Conservation (phyloP, 192 early-diverging fungal species). For the Coemansia sp. region DNA sequence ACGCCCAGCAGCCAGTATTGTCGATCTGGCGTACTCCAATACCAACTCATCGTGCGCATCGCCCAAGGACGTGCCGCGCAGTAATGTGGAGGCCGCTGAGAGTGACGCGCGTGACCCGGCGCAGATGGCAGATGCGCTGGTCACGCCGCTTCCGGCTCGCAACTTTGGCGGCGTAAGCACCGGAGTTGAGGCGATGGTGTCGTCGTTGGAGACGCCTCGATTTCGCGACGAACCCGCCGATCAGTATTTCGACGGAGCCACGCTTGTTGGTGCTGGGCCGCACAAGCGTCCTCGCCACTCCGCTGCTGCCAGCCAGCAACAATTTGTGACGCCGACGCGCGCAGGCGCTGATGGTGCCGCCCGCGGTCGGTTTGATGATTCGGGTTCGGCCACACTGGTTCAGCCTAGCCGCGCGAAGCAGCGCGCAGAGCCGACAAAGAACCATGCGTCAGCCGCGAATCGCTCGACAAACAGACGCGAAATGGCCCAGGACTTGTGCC, state of each 20-base stretch:
- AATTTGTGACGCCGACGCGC: constrained; percentile 6
- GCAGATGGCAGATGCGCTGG: background rate
- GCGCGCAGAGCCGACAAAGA: background rate
- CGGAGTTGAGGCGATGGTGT: constrained; percentile 22
- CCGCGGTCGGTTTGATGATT: background rate
- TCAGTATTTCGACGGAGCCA: constrained; percentile 17
- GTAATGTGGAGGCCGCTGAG: background rate
- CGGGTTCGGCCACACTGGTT: constrained; percentile 19
- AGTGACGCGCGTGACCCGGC: background rate
- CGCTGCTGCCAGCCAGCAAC: background rate
- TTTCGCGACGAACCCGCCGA: constrained; percentile 4
- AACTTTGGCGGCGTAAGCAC: constrained; percentile 1
- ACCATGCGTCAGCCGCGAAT: background rate
- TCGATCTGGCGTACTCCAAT: constrained; percentile 31
- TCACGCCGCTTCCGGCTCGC: constrained; percentile 24
- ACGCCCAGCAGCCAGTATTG: background rate
- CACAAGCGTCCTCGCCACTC: background rate
- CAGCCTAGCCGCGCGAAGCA: constrained; percentile 19
- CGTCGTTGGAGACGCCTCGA: constrained; percentile 35
- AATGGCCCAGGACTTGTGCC: constrained; percentile 3
- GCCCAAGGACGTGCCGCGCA: background rate
- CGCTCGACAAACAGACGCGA: background rate
- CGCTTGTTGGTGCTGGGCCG: constrained; percentile 11
- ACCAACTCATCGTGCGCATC: constrained; percentile 33
- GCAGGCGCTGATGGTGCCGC: background rate